Base-by-base conservation (phyloP, 768 basidiomycete species). In the Leccinellum luteum region DNA sequence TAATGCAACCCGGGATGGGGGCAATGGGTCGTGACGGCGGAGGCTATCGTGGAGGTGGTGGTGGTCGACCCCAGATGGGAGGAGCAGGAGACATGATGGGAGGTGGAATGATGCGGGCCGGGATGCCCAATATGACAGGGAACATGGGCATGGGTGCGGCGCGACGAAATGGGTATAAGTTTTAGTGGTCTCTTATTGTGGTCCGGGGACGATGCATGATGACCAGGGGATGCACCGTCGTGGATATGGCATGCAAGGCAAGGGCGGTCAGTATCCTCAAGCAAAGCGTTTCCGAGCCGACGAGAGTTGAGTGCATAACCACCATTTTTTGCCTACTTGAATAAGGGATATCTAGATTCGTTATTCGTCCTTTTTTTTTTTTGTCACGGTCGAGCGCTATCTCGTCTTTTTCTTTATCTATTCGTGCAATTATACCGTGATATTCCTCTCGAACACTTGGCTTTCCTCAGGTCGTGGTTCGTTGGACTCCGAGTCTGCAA, bases 251-350 rank as follows among this genome's bases (percentile, higher is more conserved):
- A 76, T 73, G 61, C 80, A 78, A 66, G 75, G 69, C 10, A 72
- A 76, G 56, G 76, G 74, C 14, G 78, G 76, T 21, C 73, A 74
- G 58, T 75, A 71, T 59, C 74, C 69, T 41, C 78, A 77, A 30
- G 77, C 81, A 61, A 85, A 85, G 63, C 74, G 84, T 31, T 83
- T 78, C 68, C 78, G 84, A 57, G 70, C 74, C 51, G 84, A 85
- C 47, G 78, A 76, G 62, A 74, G 73, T 48, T 79, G 54, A 62
- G 41, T 23, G 19, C 13, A 25, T 12, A 12, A 14, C 19, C 13
- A 6, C 13, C 14, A 6, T n/a, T 23, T 44, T 21, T 44, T 44
- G n/a, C 21, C 5, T 44, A 19, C 21, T n/a, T n/a, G n/a, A 19
- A 10, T 23, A 12, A 10, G 19, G 12, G 12, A 19, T 23, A n/a